Base-by-base conservation (phyloP, 1,284 basidiomycete species). In the Boletus semigastroideus region DNA sequence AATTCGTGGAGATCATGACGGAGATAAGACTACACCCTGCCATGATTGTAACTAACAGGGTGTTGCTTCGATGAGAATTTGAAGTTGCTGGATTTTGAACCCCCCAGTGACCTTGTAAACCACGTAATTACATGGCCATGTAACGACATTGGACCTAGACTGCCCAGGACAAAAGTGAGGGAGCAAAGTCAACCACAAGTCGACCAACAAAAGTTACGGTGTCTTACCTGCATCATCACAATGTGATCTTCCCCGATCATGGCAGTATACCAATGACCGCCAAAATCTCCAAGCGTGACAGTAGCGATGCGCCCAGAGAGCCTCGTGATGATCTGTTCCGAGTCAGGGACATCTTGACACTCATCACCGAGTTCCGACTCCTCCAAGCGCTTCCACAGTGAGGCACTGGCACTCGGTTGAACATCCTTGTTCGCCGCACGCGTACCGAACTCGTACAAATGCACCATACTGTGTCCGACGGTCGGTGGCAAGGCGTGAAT, bases 1-100 rank as follows among this genome's bases (percentile, higher is more conserved):
- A 12, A 62, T 89, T 39, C 57, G 62, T 14, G 79, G 79, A 11
- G 70, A 73, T 55, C 63, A 67, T 20, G 67, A 67, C 25, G 63
- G 61, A 17, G 78, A 82, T 61, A 34, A 67, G 68, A 52, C 59
- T 79, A 46, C 68, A 72, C 39, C 56, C 54, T 28, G 63, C 59
- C 28, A 53, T 59, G 36, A 60, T 68, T 34, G 12, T 41, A 27
- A 30, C 30, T 4, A 25, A 25, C n/a, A n/a, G n/a, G n/a, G n/a
- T n/a, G n/a, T n/a, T n/a, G n/a, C n/a, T n/a, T n/a, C n/a, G n/a
- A n/a, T n/a, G n/a, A n/a, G n/a, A n/a, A n/a, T n/a, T n/a, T n/a
- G n/a, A n/a, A n/a, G n/a, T n/a, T n/a, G n/a, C n/a, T n/a, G n/a
- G n/a, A n/a, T n/a, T n/a, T n/a, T n/a, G n/a, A n/a, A n/a, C n/a